Evolutionary conservation across 164 flowering plant genomes (phyloP).

Genomic region (Chimonanthus salicifolius): DNA sequence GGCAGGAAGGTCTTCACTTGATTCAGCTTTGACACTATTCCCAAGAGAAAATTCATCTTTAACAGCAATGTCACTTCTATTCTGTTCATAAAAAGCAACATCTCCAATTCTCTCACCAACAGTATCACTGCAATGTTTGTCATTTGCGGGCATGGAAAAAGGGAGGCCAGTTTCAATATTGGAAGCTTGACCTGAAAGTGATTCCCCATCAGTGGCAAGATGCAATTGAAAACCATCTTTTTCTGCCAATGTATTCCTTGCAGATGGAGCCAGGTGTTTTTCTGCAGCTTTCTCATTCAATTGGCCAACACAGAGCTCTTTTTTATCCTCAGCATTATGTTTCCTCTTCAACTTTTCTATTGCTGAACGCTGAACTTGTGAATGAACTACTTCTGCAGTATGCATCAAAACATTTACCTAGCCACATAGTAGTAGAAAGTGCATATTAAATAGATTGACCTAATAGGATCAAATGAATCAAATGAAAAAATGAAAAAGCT

Average conservation of each 20-base stretch:
- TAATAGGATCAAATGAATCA: too few species aligned
- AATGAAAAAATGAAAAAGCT: too few species aligned
- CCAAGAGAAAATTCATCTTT: too few species aligned
- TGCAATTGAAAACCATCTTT: not conserved
- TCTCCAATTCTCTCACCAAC: not conserved
- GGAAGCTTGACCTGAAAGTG: not conserved
- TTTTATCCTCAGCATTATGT: constrained; percentile 35
- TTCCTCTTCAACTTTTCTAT: constrained; percentile 30
- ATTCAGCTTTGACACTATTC: constrained; percentile 1
- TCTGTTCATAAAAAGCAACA: not conserved
- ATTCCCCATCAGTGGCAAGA: constrained; percentile 4
- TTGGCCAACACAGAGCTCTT: constrained; percentile 19
- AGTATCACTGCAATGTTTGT: not conserved
- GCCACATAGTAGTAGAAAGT: not conserved
- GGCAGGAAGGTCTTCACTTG: not conserved
- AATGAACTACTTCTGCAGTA: constrained; percentile 31
- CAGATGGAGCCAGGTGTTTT: not conserved
- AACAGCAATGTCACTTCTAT: too few species aligned
- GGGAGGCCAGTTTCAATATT: not conserved
- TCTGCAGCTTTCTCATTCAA: not conserved
- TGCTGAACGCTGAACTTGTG: not conserved
- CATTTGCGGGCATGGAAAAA: not conserved
- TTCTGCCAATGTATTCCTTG: not conserved
- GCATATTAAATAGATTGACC: not conserved
- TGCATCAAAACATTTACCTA: constrained; percentile 73